Percentiles rank a stretch among this genome's conserved stretches.
Evolutionary conservation across 2,329 filamentous ascomycete genomes (phyloP).

Genomic region (Fusarium sp.): DNA sequence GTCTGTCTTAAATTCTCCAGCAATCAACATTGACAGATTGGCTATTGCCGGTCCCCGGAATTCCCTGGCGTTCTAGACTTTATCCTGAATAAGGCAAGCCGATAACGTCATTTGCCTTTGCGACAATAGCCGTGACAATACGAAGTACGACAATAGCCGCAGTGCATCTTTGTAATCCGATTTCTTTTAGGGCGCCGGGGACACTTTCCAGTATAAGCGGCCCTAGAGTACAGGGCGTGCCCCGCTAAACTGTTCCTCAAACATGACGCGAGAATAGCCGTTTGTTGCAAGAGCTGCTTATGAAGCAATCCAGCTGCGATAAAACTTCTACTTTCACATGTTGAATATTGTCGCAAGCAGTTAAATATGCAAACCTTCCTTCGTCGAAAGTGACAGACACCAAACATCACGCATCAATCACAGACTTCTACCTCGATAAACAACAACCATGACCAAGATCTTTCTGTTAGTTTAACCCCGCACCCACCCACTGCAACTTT

Average conservation of each 20-base stretch:
- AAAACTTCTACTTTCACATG: not conserved
- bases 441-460: conserved; percentile 15
- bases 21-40: not conserved
- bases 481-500: not conserved
- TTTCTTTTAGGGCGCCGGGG: not conserved
- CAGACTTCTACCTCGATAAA: not conserved
- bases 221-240: not conserved
- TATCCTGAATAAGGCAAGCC: not conserved
- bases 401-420: not conserved
- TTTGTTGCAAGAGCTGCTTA: not conserved
- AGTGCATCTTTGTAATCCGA: not conserved
- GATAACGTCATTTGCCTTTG: not conserved
- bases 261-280: not conserved
- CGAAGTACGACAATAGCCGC: not conserved
- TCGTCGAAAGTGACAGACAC: not conserved
- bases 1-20: too few species aligned
- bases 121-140: not conserved
- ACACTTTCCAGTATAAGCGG: not conserved
- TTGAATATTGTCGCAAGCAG: not conserved
- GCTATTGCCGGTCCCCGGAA: not conserved
- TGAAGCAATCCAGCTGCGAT: not conserved
- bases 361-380: not conserved
- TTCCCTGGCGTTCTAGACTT: not conserved
- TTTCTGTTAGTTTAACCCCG: conserved; percentile 15
- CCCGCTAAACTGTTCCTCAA: not conserved